Base-by-base conservation (phyloP, 768 basidiomycete species). In the Dictyophora rubrovolvata region DNA sequence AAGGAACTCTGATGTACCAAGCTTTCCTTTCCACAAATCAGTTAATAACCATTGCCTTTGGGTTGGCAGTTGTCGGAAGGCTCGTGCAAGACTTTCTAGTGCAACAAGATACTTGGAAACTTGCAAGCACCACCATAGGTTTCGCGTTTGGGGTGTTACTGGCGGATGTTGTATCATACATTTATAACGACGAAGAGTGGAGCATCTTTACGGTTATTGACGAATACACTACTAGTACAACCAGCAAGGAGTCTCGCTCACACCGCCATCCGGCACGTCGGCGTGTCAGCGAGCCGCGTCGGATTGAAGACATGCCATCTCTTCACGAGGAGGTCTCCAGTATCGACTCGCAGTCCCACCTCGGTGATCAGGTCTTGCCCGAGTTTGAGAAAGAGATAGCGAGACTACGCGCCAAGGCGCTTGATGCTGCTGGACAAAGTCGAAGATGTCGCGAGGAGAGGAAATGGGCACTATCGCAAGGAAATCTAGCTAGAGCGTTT, bases 401-500 rank as follows among this genome's bases (percentile, higher is more conserved):
- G 34, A 75, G 80, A 14, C 77, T 93, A 20, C 79, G 88, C 52
- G 83, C 87, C 51, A 80, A 87, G 23, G 89, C 89, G 8, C 84
- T 87, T 18, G 71, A 89, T 60, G 89, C 90, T 22, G 90, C 90
- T 64, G 89, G 83, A 61, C 89, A 93, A 70, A 80, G 87, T 18
- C 78, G 90, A 46, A 78, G 88, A 56, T 87, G 83, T 73, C 87
- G 84, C 73, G 90, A 93, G 71, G 90, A 93, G 71, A 78, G 82
- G 63, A 89, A 90, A 68, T 93, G 90, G 90, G 90, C 90, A 0
- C 68, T 85, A 42, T 86, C 86, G 18, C 83, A 86, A 67, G 88
- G 88, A 0, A 89, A 93, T 67, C 61, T 73, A 48, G 83, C 87
- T 9, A 80, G 88, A 50, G 89, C 89, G 33, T 74, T 77, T 23